Evolutionary conservation across 768 basidiomycete species (phyloP).

Genomic region (Calvatia gigantea): DNA sequence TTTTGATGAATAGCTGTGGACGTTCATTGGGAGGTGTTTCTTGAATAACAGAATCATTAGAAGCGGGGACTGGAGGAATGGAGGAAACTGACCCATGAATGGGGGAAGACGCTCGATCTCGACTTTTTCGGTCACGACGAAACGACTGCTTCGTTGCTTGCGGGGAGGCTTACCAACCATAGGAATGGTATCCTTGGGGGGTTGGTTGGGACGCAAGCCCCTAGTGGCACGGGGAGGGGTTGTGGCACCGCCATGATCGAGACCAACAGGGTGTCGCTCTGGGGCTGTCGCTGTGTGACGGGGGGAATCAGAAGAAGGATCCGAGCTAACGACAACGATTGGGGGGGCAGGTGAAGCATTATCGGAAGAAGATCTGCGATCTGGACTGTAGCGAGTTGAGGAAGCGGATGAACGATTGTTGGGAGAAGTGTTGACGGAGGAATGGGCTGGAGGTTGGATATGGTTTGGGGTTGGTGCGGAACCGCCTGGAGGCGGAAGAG

Average conservation of each 20-base stretch:
- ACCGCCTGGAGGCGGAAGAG: slow-evolving; percentile 51
- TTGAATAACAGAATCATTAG: slow-evolving; percentile 29
- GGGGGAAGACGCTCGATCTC: slow-evolving; percentile 93
- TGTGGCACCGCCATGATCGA: slow-evolving; percentile 46
- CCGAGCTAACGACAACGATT: slow-evolving; percentile 84
- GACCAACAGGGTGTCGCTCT: slow-evolving; percentile 43
- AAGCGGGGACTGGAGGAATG: not conserved
- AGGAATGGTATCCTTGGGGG: slow-evolving; percentile 95
- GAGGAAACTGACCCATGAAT: slow-evolving; percentile 66
- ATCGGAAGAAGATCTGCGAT: slow-evolving; percentile 56
- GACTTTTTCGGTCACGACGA: slow-evolving; percentile 93
- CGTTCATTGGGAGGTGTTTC: slow-evolving; percentile 89
- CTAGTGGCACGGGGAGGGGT: slow-evolving; percentile 67
- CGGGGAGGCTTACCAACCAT: slow-evolving; percentile 94
- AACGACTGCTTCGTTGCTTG: slow-evolving; percentile 96
- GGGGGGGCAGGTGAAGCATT: slow-evolving; percentile 60
- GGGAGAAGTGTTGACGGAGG: slow-evolving; percentile 33
- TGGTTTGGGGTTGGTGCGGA: slow-evolving; percentile 13
- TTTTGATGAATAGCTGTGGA: slow-evolving; percentile 87
- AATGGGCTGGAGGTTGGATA: slow-evolving; percentile 26
- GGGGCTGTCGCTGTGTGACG: slow-evolving; percentile 40
- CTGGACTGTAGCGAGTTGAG: slow-evolving; percentile 38
- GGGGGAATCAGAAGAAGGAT: slow-evolving; percentile 47
- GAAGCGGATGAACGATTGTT: slow-evolving; percentile 37
- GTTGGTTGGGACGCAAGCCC: slow-evolving; percentile 71